Base-by-base conservation (phyloP, 1,284 basidiomycete species). In the Pisolithus thermaeus region DNA sequence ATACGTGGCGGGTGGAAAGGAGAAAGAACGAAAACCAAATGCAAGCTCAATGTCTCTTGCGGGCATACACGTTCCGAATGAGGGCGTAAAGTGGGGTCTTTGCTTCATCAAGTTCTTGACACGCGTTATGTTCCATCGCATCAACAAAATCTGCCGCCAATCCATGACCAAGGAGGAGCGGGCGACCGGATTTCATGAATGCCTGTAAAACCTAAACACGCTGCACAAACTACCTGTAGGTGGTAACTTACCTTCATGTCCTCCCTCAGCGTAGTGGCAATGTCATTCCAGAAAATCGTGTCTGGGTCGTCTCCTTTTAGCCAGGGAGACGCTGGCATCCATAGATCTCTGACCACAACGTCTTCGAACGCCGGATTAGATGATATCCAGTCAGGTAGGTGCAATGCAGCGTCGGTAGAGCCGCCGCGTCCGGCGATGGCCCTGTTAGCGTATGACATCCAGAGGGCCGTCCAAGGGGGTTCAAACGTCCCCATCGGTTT, bases 101-200 rank as follows among this genome's bases (percentile, higher is more conserved):
- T 8, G 74, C 74, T n/a, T 78, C 74, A 12, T 68, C 62, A 23
- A 87, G 61, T 59, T 89, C 87, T 20, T 61, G 49, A 20, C 65
- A 65, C 9, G 79, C 76, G 25, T 77, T 74, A 3, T 52, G 54
- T 61, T 85, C 73, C 14, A 88, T 65, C 32, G 75, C 69, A 52
- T 81, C 69, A 20, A 87, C 72, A n/a, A 80, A 59, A 8, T 68
- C 61, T 59, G 76, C 73, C 3, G 78, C 65, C 28, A 87, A 60
- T 6, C 83, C 87, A 57, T 72, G 77, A 14, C 79, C 76, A 7
- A 89, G 74, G 2, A 90, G 73, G 39, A 89, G 68, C 28, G 85
- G 83, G n/a, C 83, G 73, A 16, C 78, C 80, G 2, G 82, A 80
- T 51, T 72, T 73, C 42, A 89, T 58, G 59, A 88, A 87, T 11